Evolutionary conservation across 2,329 filamentous ascomycete species (phyloP).

Genomic region (Xylariaceae sp.): DNA sequence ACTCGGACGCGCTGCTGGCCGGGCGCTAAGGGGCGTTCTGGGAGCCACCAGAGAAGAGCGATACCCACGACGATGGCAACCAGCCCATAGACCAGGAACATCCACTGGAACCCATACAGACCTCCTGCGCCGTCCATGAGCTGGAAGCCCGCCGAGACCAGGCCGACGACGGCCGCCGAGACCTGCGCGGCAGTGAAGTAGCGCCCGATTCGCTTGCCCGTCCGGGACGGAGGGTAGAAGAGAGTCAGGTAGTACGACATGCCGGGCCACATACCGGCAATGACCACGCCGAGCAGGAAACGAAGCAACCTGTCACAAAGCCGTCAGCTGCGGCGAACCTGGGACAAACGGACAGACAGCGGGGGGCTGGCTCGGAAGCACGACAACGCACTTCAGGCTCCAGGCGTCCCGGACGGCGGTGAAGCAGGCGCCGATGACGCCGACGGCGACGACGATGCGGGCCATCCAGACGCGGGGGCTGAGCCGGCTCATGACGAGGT

Average conservation of each 20-base stretch:
- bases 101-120: slow-evolving; percentile 80
- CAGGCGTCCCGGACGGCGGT: slow-evolving; percentile 73
- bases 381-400: slow-evolving; percentile 66
- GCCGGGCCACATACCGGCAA: slow-evolving; percentile 90
- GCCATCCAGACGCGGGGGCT: slow-evolving; percentile 89
- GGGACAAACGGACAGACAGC: background rate
- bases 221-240: slow-evolving; percentile 82
- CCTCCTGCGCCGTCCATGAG: slow-evolving; percentile 75
- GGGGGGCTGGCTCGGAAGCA: background rate
- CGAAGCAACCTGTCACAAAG: slow-evolving; percentile 54
- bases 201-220: slow-evolving; percentile 78
- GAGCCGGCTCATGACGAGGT: slow-evolving; percentile 78
- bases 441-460: slow-evolving; percentile 80
- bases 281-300: slow-evolving; percentile 77
- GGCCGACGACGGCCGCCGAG: slow-evolving; percentile 79
- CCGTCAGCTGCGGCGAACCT: background rate
- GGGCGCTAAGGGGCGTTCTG: slow-evolving; percentile 70
- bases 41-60: slow-evolving; percentile 79
- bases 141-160: slow-evolving; percentile 87
- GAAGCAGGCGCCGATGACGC: slow-evolving; percentile 76
- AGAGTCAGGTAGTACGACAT: slow-evolving; percentile 90
- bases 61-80: slow-evolving; percentile 66
- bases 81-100: slow-evolving; percentile 84
- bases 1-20: slow-evolving; percentile 49
- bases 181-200: slow-evolving; percentile 88